Percentiles rank a stretch among this genome's conserved stretches.
phyloP scores from a whole-genome alignment of 495 filamentous ascomycete genomes.

The Penicillium tannophilum region DNA sequence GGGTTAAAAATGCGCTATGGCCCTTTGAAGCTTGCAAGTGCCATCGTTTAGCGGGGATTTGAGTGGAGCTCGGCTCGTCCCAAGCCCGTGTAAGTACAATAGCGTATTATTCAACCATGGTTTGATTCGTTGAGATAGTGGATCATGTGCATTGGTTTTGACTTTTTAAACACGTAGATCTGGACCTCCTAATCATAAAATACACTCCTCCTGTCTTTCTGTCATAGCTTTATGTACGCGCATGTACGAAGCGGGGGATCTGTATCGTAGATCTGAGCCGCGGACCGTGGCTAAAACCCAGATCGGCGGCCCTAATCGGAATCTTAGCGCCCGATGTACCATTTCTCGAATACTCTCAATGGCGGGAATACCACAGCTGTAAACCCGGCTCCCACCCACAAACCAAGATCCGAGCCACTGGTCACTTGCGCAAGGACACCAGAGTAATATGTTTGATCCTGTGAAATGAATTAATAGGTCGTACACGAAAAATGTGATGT shows the following conservation, averaged over 20 bases:
- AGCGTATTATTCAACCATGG: background rate
- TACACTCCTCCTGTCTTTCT: background rate
- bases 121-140: background rate
- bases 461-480: slow-evolving; percentile 1
- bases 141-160: background rate
- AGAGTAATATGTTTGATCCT: slow-evolving; percentile 52
- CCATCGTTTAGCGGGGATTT: background rate
- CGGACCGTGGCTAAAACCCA: background rate
- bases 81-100: background rate
- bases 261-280: background rate
- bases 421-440: slow-evolving; percentile 46
- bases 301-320: no score
- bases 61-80: background rate
- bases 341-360: slow-evolving; percentile 43
- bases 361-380: slow-evolving; percentile 46
- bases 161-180: background rate
- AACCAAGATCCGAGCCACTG: slow-evolving; percentile 42
- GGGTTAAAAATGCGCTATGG: background rate
- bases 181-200: background rate
- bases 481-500: background rate
- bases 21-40: background rate
- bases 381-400: slow-evolving; percentile 48
- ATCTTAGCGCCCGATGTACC: slow-evolving; percentile 36
- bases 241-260: no score
- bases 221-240: background rate